These are phyloP conservation scores for Cyberlindnera subsufficiens DNA, from an alignment of 805 yeast genomes.

Conservation along the genomic window DNA sequence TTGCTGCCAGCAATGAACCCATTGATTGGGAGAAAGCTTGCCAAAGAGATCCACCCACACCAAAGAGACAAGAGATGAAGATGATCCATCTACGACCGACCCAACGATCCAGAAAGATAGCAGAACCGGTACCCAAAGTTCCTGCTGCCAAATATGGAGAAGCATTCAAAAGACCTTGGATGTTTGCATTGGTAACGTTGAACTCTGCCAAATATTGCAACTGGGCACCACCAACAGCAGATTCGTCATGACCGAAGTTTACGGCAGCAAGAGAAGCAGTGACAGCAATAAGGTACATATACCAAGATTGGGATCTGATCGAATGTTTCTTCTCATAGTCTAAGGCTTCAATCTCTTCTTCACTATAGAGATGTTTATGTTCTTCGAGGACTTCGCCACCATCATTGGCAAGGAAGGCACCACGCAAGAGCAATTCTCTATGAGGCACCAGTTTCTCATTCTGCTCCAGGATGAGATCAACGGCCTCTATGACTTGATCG, in stretches of 20 bases:
- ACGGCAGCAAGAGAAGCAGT: slow-evolving; percentile 50
- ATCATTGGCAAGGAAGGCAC: slow-evolving; percentile 52
- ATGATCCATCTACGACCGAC: slow-evolving; percentile 59
- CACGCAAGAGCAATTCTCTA: slow-evolving; percentile 37
- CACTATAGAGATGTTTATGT: slow-evolving; percentile 26
- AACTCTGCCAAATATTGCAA: slow-evolving; percentile 44
- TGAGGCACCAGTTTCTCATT: slow-evolving; percentile 14
- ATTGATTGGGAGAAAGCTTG: slow-evolving; percentile 56
- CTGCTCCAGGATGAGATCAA: slow-evolving; percentile 6
- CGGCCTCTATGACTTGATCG: slow-evolving; percentile 2
- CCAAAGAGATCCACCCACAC: slow-evolving; percentile 58
- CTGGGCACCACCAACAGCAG: slow-evolving; percentile 65
- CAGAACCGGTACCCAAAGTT: slow-evolving; percentile 48
- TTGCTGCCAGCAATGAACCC: slow-evolving; percentile 54
- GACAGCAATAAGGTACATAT: slow-evolving; percentile 55
- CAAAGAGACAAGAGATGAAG: slow-evolving; percentile 50
- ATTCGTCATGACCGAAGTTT: slow-evolving; percentile 70
- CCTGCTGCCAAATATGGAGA: slow-evolving; percentile 63
- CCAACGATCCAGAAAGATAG: slow-evolving; percentile 43
- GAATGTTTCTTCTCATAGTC: slow-evolving; percentile 42
- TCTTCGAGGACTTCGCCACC: slow-evolving; percentile 33
- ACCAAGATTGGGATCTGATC: slow-evolving; percentile 40
- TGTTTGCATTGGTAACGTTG: slow-evolving; percentile 33
- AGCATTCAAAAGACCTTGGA: slow-evolving; percentile 57
- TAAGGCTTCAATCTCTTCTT: slow-evolving; percentile 26